These are phyloP conservation scores for Dichomitus squalens DNA, from an alignment of 1,284 basidiomycete species.

Conservation along the genomic window DNA sequence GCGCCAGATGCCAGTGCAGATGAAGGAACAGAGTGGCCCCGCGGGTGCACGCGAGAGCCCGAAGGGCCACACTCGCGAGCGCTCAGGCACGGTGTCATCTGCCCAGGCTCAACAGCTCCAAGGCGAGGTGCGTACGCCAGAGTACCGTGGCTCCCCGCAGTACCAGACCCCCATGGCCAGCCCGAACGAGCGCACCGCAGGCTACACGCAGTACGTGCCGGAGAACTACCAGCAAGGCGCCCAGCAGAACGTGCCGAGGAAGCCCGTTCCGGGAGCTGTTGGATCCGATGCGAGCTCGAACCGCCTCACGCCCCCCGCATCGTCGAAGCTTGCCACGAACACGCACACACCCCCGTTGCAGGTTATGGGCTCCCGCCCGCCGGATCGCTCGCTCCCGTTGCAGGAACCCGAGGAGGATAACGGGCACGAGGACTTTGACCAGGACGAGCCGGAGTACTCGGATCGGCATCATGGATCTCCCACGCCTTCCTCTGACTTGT, in stretches of 20 bases:
- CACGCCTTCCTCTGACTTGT: conserved; percentile 57
- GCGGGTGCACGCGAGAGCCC: conserved; percentile 49
- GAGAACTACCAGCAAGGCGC: conserved; percentile 44
- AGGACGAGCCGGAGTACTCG: conserved; percentile 37
- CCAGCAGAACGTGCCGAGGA: conserved; percentile 34
- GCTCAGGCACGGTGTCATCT: conserved; percentile 36
- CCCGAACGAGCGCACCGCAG: conserved; percentile 52
- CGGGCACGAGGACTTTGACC: conserved; percentile 29
- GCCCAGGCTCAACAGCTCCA: conserved; percentile 29
- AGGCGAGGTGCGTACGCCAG: conserved; percentile 46
- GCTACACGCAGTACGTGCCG: conserved; percentile 51
- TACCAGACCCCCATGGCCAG: conserved; percentile 54
- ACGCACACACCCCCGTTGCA: conserved; percentile 62
- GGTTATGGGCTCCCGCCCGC: conserved; percentile 56
- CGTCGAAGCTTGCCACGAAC: conserved; percentile 38
- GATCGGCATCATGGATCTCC: conserved; percentile 46
- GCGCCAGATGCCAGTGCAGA: conserved; percentile 36
- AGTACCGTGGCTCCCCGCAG: conserved; percentile 53
- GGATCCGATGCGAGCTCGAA: conserved; percentile 27
- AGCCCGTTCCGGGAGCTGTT: conserved; percentile 22
- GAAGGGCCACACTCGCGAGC: conserved; percentile 45
- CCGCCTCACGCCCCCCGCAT: conserved; percentile 47
- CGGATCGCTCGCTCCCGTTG: conserved; percentile 73
- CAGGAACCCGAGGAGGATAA: conserved; percentile 75
- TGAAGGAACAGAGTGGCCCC: conserved; percentile 1